phyloP scores from a whole-genome alignment of 495 filamentous ascomycete genomes.

The Aspergillus leporis region DNA sequence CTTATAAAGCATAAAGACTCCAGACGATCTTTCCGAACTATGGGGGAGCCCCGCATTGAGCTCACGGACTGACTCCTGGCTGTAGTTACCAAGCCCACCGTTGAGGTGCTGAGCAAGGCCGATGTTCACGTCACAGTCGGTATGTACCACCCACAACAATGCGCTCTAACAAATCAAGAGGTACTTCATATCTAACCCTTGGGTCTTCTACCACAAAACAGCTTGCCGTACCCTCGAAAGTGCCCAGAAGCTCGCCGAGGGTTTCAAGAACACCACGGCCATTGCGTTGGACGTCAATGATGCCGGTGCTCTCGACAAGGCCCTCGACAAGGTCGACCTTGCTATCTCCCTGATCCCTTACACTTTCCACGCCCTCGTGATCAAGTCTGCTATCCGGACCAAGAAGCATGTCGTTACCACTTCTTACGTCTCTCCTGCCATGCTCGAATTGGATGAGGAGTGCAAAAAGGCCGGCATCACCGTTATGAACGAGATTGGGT shows the following conservation, averaged over 20 bases:
- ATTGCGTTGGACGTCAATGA: slow-evolving; percentile 84
- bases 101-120: slow-evolving; percentile 72
- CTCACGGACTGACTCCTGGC: slow-evolving; percentile 10
- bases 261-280: slow-evolving; percentile 67
- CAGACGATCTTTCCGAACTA: not conserved
- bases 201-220: slow-evolving; percentile 28
- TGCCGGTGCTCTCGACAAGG: slow-evolving; percentile 71
- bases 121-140: slow-evolving; percentile 82
- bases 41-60: slow-evolving; percentile 34
- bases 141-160: slow-evolving; percentile 39
- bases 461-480: slow-evolving; percentile 93
- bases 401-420: slow-evolving; percentile 98
- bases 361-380: slow-evolving; percentile 84
- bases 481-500: slow-evolving; percentile 96
- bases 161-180: not conserved
- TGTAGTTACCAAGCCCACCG: slow-evolving; percentile 70
- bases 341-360: slow-evolving; percentile 88
- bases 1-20: not conserved
- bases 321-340: slow-evolving; percentile 74
- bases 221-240: slow-evolving; percentile 83
- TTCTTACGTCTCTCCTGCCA: slow-evolving; percentile 89
- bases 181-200: not conserved
- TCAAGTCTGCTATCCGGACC: slow-evolving; percentile 88
- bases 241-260: slow-evolving; percentile 71
- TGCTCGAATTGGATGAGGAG: slow-evolving; percentile 81